These are phyloP conservation scores for Rhodofomes roseus DNA, from an alignment of 1,284 basidiomycete species.

Conservation along the genomic window DNA sequence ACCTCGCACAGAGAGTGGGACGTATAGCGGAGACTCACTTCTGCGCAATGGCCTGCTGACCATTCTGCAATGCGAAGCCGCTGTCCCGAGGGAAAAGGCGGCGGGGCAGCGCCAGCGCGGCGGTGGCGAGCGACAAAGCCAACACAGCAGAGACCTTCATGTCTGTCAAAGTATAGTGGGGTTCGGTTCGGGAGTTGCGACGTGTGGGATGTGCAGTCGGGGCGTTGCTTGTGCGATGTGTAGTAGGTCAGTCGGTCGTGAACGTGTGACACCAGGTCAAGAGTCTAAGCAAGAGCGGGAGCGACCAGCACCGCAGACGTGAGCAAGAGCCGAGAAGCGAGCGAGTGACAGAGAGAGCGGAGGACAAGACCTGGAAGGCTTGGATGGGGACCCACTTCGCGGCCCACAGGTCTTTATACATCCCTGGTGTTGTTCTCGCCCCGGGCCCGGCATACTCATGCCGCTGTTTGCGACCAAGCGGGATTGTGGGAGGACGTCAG, in stretches of 20 bases:
- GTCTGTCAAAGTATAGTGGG: not conserved
- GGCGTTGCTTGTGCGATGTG: not conserved
- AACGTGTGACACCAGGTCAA: not conserved
- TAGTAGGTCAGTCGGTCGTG: not conserved
- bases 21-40: constrained; percentile 36
- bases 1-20: not conserved
- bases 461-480: not conserved
- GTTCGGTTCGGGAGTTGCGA: constrained; percentile 5
- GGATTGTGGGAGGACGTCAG: not conserved
- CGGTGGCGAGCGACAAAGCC: constrained; percentile 31
- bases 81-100: constrained; percentile 30
- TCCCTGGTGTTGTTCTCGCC: not conserved
- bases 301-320: constrained; percentile 2
- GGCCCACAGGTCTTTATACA: not conserved
- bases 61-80: constrained; percentile 45
- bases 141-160: constrained; percentile 26
- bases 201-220: not conserved
- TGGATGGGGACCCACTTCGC: not conserved
- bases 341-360: not conserved
- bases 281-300: constrained; percentile 1
- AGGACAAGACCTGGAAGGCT: not conserved
- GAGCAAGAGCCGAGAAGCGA: not conserved
- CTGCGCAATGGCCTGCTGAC: constrained; percentile 47
- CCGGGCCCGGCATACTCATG: not conserved
- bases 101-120: constrained; percentile 34